A percentile compares a stretch with the other conserved stretches of the same genome.
phyloP scores from a whole-genome alignment of 176 grass and related monocot species.

The Zea luxurians region DNA sequence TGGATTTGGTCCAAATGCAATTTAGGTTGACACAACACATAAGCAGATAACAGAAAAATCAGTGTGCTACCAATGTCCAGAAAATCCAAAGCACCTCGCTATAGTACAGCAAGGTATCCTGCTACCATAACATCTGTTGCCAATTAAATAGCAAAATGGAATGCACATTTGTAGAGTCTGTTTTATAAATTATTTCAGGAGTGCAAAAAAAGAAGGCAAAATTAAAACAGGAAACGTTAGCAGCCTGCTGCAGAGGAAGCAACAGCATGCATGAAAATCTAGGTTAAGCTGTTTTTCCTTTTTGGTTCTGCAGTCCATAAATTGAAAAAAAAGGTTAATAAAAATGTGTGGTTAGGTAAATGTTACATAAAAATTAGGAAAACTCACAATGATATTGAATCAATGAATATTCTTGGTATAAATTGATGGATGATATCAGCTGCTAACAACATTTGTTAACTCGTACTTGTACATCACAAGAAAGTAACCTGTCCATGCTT shows the following conservation, averaged over 20 bases:
- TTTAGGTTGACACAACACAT: background rate
- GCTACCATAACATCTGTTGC: background rate
- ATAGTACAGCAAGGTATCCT: background rate
- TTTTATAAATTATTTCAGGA: background rate
- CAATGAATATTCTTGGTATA: background rate
- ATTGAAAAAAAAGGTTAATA: background rate
- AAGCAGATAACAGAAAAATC: background rate
- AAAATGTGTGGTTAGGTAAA: constrained; percentile 4
- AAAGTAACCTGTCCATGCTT: constrained; percentile 84
- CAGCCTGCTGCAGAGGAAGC: background rate
- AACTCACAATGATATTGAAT: background rate
- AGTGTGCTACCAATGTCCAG: background rate
- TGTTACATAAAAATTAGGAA: constrained; percentile 14
- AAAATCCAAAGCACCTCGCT: background rate
- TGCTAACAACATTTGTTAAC: background rate
- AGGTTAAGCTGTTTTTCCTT: constrained; percentile 10
- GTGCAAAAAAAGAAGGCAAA: background rate
- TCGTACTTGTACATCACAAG: constrained; percentile 13
- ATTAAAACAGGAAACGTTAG: background rate
- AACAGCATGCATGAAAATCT: constrained; percentile 4
- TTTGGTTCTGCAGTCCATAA: constrained; percentile 4
- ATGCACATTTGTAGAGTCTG: background rate
- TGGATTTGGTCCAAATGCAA: background rate
- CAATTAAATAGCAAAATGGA: constrained; percentile 3
- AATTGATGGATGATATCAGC: constrained; percentile 9